Base-by-base conservation (phyloP, 73 alveolate genomes). In the Paramecium primaurelia region DNA sequence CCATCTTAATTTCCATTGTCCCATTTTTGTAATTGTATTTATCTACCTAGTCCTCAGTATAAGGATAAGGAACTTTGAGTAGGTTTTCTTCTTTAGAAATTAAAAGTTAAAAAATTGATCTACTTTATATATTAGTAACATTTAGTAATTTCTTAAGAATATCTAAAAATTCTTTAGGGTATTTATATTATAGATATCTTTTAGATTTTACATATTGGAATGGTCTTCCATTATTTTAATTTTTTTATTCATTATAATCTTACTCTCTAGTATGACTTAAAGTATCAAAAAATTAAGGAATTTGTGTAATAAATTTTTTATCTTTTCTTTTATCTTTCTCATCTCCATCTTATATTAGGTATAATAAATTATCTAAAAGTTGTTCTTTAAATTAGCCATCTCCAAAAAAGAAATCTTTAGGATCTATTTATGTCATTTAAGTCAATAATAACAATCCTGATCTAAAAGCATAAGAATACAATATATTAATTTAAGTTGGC, bases 301-400 rank as follows among this genome's bases (percentile, higher is more conserved):
- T 64, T 11, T 64, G 3, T 1, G 22, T 14, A 32, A 64, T 64
- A 32, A 64, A 64, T 2, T 64, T 20, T 9, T 64, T 64, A 5
- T 28, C 14, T 14, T 14, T 32, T 3, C n/a, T 32, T 14, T 22
- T 64, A 4, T 28, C 28, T 8, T 64, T 20, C 20, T 28, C 10
- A 1, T 64, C 28, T 12, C 28, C 51, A 20, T 64, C 45, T 28
- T 54, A 54, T 0, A 59, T 16, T 25, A 64, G 49, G 22, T 30
- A 73, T 36, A 73, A 44, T 10, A 73, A 2, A 38, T 73, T 37
- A 36, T 73, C 87, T 20, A 73, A 22, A n/a, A 73, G 32, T 37
- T 73, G 18, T 73, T 40, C 91, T 45, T 18, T 80, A 9, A 80
- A 80, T 80, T 80, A 25, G 9, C 91, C 91, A 80, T 80, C 91